Evolutionary conservation across 768 basidiomycete species (phyloP).

Genomic region (Kwoniella pini): DNA sequence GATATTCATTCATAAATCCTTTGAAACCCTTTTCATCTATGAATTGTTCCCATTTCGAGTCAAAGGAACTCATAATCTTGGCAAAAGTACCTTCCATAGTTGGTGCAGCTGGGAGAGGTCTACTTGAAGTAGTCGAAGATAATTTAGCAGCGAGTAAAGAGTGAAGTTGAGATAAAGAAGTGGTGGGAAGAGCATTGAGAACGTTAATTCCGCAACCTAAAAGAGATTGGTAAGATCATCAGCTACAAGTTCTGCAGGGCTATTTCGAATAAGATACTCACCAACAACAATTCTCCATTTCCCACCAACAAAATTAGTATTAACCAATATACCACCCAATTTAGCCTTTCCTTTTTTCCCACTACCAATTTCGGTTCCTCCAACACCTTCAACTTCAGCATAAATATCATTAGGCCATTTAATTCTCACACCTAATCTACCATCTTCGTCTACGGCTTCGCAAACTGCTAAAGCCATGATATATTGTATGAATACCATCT

Average conservation of each 20-base stretch:
- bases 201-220: conserved; percentile 88
- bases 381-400: conserved; percentile 60
- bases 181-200: conserved; percentile 75
- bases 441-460: conserved; percentile 70
- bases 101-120: conserved; percentile 56
- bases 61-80: conserved; percentile 72
- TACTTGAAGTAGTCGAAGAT: conserved; percentile 16
- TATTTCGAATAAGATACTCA: conserved; percentile 57
- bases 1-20: conserved; percentile 77
- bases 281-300: conserved; percentile 78
- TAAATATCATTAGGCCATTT: conserved; percentile 99
- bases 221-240: background rate
- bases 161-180: conserved; percentile 73
- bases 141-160: conserved; percentile 48
- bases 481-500: conserved; percentile 90
- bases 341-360: conserved; percentile 64
- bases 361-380: conserved; percentile 51
- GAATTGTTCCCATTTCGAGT: conserved; percentile 74
- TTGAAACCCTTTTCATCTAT: conserved; percentile 69
- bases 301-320: conserved; percentile 74
- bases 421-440: conserved; percentile 66
- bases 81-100: conserved; percentile 76
- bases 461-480: conserved; percentile 85
- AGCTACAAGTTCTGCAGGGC: background rate
- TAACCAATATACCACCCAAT: conserved; percentile 88